Evolutionary conservation across 176 grass and related monocot genomes (phyloP).

Genomic region (Bothriochloa decipiens): DNA sequence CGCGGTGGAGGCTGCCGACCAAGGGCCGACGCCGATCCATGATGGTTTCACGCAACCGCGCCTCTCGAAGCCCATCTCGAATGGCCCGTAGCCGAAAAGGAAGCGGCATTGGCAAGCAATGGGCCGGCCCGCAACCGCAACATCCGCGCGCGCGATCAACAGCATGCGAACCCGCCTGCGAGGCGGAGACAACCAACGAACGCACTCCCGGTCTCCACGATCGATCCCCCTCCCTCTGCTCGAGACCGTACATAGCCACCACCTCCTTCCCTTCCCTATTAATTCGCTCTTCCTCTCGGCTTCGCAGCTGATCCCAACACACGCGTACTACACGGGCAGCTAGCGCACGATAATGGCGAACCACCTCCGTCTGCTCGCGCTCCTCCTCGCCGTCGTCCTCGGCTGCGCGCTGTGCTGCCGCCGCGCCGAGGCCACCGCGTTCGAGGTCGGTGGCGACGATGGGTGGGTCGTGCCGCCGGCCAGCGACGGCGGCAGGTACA

Average conservation of each 20-base stretch:
- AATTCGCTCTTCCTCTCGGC: slow-evolving; percentile 1
- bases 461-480: slow-evolving; percentile 63
- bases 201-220: background rate
- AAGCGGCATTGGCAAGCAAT: background rate
- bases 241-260: background rate
- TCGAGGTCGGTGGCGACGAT: slow-evolving; percentile 76
- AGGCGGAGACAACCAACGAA: no score
- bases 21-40: no score
- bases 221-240: slow-evolving; percentile 11
- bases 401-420: background rate
- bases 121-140: background rate
- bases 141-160: background rate
- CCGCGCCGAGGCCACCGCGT: slow-evolving; percentile 39
- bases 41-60: no score
- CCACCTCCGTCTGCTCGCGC: background rate
- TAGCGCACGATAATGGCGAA: slow-evolving; percentile 2
- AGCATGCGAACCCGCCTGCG: background rate
- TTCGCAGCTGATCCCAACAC: background rate
- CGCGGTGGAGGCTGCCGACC: no score
- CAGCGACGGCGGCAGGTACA: slow-evolving; percentile 46
- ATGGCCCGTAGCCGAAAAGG: background rate
- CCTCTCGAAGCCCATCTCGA: background rate
- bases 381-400: slow-evolving; percentile 22
- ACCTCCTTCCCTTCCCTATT: slow-evolving; percentile 2
- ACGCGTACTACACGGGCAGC: no score